Evolutionary conservation across 306 rosid genomes (phyloP).

Genomic region (Oxytropis ochrocephala): DNA sequence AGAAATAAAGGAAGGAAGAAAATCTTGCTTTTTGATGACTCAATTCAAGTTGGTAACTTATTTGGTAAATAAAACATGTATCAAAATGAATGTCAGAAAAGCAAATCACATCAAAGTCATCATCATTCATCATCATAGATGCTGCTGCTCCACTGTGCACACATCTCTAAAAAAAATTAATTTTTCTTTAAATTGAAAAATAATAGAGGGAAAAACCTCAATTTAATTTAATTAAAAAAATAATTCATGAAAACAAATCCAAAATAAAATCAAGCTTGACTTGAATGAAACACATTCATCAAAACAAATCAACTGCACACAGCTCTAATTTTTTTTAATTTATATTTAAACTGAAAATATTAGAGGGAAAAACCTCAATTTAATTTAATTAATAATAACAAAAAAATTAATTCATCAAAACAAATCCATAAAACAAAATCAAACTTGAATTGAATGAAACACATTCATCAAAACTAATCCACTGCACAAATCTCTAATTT

Average conservation of each 20-base stretch:
- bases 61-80: slow-evolving; percentile 30
- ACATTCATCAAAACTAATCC: too few relatives aligned
- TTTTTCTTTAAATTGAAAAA: slow-evolving; percentile 4
- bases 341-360: too few relatives aligned
- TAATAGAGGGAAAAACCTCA: background rate
- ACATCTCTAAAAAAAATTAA: background rate
- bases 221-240: background rate
- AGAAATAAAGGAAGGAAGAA: slow-evolving; percentile 18
- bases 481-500: background rate
- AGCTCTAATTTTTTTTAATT: too few relatives aligned
- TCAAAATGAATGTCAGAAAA: slow-evolving; percentile 29
- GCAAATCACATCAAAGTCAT: slow-evolving; percentile 26
- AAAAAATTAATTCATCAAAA: too few relatives aligned
- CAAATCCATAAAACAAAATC: too few relatives aligned
- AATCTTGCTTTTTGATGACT: slow-evolving; percentile 26
- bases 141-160: background rate
- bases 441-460: too few relatives aligned
- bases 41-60: slow-evolving; percentile 27
- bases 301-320: slow-evolving; percentile 5
- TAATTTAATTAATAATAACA: too few relatives aligned
- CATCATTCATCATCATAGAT: background rate
- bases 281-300: slow-evolving; percentile 18
- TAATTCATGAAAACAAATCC: slow-evolving; percentile 13
- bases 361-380: too few relatives aligned
- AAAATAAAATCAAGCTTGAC: too few relatives aligned